These are phyloP conservation scores for Phytophthora crassamura DNA, from an alignment of 352 stramenopile species.

Conservation along the genomic window DNA sequence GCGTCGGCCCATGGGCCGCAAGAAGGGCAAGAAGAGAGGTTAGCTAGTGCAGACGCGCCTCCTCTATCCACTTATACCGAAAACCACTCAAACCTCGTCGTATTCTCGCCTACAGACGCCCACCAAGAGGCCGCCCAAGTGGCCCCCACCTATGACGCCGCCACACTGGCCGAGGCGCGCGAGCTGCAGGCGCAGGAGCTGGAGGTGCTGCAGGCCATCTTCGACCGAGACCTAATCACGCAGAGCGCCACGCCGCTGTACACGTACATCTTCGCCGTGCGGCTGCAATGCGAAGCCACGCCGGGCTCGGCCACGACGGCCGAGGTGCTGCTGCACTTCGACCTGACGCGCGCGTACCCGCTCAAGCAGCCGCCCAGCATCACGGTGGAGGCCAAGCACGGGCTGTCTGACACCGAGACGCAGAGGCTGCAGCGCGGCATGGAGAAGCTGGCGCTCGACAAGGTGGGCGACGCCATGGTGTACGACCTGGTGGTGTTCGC, in stretches of 20 bases:
- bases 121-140: conserved; percentile 5
- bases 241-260: conserved; percentile 84
- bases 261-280: conserved; percentile 85
- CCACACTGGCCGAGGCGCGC: conserved; percentile 52
- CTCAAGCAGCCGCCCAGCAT: conserved; percentile 72
- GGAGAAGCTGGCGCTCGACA: conserved; percentile 63
- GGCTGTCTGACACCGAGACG: conserved; percentile 74
- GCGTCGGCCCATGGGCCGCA: conserved; percentile 63
- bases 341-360: conserved; percentile 73
- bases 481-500: conserved; percentile 87
- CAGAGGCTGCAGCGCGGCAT: conserved; percentile 62
- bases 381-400: conserved; percentile 69
- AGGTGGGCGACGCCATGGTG: conserved; percentile 76
- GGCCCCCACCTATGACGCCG: conserved; percentile 40
- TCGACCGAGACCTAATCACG: conserved; percentile 69
- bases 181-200: conserved; percentile 84
- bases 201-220: conserved; percentile 85
- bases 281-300: conserved; percentile 61
- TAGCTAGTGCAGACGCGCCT: conserved; percentile 1
- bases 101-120: conserved; percentile 19
- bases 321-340: conserved; percentile 80
- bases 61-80: not conserved
- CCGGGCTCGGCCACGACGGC: conserved; percentile 49
- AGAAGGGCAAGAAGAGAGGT: conserved; percentile 85
- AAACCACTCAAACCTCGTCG: not conserved